phyloP scores from a whole-genome alignment of 805 yeast genomes.

The Candida namnaoensis region DNA sequence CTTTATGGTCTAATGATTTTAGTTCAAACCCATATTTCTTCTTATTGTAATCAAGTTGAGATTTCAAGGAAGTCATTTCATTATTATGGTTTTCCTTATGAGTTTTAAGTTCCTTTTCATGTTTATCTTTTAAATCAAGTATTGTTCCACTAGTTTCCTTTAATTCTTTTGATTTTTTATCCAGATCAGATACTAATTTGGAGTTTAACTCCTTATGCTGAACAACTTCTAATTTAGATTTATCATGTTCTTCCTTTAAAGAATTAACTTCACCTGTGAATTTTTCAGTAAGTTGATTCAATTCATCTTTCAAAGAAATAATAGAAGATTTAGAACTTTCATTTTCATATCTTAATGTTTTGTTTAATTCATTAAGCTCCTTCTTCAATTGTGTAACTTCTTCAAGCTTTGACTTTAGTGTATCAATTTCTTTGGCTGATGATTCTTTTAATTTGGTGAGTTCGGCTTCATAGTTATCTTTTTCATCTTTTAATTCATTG shows the following conservation, averaged over 20 bases:
- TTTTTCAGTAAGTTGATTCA: neutral
- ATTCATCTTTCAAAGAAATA: neutral
- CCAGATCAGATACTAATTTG: neutral
- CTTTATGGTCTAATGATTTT: neutral
- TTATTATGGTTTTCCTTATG: neutral
- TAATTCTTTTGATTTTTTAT: slow-evolving; percentile 4
- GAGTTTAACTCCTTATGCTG: neutral
- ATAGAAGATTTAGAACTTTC: neutral
- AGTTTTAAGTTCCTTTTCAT: neutral
- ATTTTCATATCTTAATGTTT: neutral
- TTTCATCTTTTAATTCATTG: slow-evolving; percentile 18
- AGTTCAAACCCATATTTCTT: neutral
- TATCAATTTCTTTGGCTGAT: neutral
- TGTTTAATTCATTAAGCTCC: neutral
- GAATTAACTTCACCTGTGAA: neutral
- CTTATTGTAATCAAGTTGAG: neutral
- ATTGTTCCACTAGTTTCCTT: neutral
- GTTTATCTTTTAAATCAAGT: slow-evolving; percentile 1
- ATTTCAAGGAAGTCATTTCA: neutral
- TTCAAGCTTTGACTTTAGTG: neutral
- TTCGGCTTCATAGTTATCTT: neutral
- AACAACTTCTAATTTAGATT: neutral
- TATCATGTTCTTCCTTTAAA: neutral
- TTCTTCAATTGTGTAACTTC: neutral
- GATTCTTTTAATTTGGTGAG: neutral